Evolutionary conservation across 1,284 basidiomycete genomes (phyloP), one percentile per base, ranked within the genome.

Genomic region (Fomes fomentarius): DNA sequence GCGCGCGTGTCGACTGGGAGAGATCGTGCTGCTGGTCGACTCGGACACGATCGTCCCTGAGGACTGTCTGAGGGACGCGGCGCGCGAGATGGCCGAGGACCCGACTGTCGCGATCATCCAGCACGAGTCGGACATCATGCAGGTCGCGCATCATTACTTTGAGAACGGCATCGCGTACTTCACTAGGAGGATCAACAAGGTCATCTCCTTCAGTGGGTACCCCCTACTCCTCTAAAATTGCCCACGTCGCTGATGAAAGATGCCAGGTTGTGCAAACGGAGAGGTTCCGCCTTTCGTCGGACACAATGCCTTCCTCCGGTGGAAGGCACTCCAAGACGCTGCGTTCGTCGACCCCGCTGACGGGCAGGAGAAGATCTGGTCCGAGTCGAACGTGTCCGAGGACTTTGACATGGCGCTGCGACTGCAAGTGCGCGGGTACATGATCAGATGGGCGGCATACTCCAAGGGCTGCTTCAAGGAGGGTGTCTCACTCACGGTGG

Each of bases 121-220:
- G 67, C 79, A 82, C 62, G 73, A 74, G 64, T 76, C 74, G 19
- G 74, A 76, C 52, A 74, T 76, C 50, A 82, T 84, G 80, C 75
- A 82, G 66, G 81, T 83, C 55, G 76, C 77, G 33, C 71, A 80
- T 62, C 79, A 80, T 65, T 84, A 80, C 71, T 85, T 84, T 54
- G 82, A 84, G 66, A 79, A 78, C 62, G 78, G 77, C 19, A 78
- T 84, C 50, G 77, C 79, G n/a, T 80, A 79, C 70, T 84, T 85
- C 68, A 82, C 80, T 7, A 68, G 74, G n/a, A 68, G 77, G 57
- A 76, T 81, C 65, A 76, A 80, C 62, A 68, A 66, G 66, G 72
- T 68, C 41, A 76, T 76, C 62, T 75, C 74, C 15, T 74, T 79
- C 55, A 62, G 69, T 53, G 24, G 41, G 51, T 47, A 14, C 11